Conservation (phyloP, 2,329 filamentous ascomycete species). For the Metarhizium anisopliae region DNA sequence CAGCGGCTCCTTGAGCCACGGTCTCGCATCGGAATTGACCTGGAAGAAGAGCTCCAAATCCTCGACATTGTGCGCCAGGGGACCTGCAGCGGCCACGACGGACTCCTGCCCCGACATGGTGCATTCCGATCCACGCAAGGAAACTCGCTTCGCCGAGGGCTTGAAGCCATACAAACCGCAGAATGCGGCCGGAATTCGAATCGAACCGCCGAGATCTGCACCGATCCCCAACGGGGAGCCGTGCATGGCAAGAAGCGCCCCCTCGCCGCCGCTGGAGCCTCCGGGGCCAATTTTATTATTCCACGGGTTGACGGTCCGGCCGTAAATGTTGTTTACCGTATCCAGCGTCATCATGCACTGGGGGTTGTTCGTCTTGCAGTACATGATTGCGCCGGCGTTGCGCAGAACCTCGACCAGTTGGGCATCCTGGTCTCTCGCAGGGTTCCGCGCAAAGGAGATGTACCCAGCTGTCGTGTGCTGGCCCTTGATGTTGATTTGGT, state of each 20-base stretch:
- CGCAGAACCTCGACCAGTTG: slow-evolving; percentile 5
- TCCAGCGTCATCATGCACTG: slow-evolving; percentile 48
- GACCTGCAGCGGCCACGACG: slow-evolving; percentile 21
- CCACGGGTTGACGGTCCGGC: slow-evolving; percentile 53
- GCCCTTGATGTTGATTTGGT: slow-evolving; percentile 7
- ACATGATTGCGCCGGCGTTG: slow-evolving; percentile 26
- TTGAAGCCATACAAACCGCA: slow-evolving; percentile 27
- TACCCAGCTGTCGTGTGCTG: slow-evolving; percentile 4
- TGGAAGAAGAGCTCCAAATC: slow-evolving; percentile 27
- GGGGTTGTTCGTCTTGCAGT: slow-evolving; percentile 62
- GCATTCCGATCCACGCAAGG: slow-evolving; percentile 15
- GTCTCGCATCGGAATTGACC: slow-evolving; percentile 19
- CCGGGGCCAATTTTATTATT: slow-evolving; percentile 53
- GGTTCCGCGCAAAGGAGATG: slow-evolving; percentile 24
- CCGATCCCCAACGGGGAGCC: slow-evolving; percentile 32
- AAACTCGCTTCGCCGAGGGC: slow-evolving; percentile 22
- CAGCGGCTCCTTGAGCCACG: slow-evolving; percentile 24
- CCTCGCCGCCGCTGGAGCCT: slow-evolving; percentile 53
- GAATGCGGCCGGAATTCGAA: slow-evolving; percentile 27
- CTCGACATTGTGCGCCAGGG: slow-evolving; percentile 25
- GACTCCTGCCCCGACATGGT: slow-evolving; percentile 27
- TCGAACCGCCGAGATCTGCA: slow-evolving; percentile 32
- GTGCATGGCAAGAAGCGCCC: slow-evolving; percentile 29
- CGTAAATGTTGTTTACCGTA: slow-evolving; percentile 54
- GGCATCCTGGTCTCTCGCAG: slow-evolving; percentile 4